phyloP scores from a whole-genome alignment of 179 eudicot species.

The Beta macrorhiza region DNA sequence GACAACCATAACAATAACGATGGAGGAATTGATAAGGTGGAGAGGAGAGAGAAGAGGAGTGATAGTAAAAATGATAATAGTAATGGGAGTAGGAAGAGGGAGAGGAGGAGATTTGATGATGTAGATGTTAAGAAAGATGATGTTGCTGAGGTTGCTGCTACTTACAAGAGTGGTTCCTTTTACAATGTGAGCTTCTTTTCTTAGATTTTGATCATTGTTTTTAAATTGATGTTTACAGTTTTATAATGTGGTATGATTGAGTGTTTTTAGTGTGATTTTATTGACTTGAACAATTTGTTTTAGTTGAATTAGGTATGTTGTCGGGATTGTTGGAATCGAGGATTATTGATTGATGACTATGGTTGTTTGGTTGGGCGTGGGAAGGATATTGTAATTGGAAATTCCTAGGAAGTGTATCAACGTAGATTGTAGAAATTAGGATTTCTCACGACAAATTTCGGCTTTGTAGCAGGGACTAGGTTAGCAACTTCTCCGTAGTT shows the following conservation, averaged over 20 bases:
- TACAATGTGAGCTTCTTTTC: constrained; percentile 51
- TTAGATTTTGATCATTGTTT: background rate
- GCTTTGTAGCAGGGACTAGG: background rate
- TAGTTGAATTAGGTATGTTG: background rate
- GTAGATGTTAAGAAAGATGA: constrained; percentile 31
- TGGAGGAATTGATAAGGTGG: constrained; percentile 7
- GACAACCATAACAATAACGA: background rate
- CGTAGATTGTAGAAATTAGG: background rate
- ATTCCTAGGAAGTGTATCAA: background rate
- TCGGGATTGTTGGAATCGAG: no score
- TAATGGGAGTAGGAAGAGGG: constrained; percentile 32
- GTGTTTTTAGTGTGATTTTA: background rate
- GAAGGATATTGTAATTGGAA: background rate
- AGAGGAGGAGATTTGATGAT: constrained; percentile 36
- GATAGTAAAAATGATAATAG: constrained; percentile 12
- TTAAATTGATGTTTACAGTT: no score
- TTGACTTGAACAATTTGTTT: background rate
- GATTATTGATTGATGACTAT: background rate
- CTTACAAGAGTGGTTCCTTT: constrained; percentile 38
- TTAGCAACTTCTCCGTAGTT: background rate
- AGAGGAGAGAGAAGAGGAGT: constrained; percentile 40
- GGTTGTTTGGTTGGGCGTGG: background rate
- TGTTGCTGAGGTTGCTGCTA: constrained; percentile 15
- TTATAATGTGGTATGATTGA: background rate
- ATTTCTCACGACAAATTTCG: background rate